Evolutionary conservation across 352 stramenopile species (phyloP), one percentile per base, ranked within the genome.

Genomic region (Phytopythium vexans): DNA sequence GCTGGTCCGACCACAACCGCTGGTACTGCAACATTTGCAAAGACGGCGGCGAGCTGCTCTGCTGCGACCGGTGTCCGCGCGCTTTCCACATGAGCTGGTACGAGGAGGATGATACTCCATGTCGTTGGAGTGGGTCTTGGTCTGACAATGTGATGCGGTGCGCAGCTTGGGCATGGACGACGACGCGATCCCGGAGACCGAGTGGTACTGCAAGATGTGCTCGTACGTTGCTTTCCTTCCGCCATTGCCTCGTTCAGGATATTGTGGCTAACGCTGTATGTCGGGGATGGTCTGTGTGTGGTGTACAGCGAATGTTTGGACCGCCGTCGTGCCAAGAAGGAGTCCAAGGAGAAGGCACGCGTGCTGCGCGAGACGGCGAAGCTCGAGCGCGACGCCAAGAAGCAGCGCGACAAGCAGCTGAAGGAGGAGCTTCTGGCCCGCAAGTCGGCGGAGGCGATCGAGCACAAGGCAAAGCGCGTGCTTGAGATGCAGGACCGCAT

Each of bases 21-120:
- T 93, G 82, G 82, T 95, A 95, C 64, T 95, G 85, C 67, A 95
- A 95, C 59, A 92, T 95, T 35, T 95, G 85, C 72, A 95, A 95
- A 57, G 86, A 92, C 36, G 80, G 79, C 42, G 91, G 90, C 36
- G 85, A 96, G 54, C 49, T 97, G 43, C 64, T 97, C 31, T 96
- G 84, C 53, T 98, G 95, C 58, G 88, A 95, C 49, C 85, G 83
- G 14, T 98, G 95, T 62, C 93, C 93, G 11, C 64, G 92, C 50
- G 81, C 90, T 14, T 98, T 97, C 77, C 95, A 98, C 64, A 92
- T 92, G 82, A 89, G 67, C 56, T 95, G 85, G 71, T 86, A 49
- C 32, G 69, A 27, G 21, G 39, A 8, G 37, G 32, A 16, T 51
- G 15, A 37, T 54, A 27, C 14, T 56, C 31, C 21, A 27, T 27